Percentiles rank a stretch among this genome's conserved stretches.
Conservation (phyloP, 2,329 filamentous ascomycete species). For the Gyromitra esculenta region DNA sequence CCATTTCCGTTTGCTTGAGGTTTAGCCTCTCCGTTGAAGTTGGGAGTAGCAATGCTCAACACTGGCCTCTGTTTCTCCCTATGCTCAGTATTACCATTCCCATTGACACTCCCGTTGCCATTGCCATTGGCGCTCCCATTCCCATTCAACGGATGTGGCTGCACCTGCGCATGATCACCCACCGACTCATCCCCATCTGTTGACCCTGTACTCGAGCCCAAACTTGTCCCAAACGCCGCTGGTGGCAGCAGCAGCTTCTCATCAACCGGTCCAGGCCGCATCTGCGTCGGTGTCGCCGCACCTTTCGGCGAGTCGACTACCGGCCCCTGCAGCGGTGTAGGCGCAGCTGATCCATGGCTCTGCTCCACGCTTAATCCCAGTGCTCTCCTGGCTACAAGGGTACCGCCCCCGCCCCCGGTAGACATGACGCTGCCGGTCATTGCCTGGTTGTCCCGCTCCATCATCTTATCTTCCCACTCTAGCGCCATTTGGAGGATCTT, state of each 20-base stretch:
- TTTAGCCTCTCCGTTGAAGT: not conserved
- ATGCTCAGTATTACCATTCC: not conserved
- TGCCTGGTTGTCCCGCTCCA: slow-evolving; percentile 43
- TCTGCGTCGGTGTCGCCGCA: slow-evolving; percentile 47
- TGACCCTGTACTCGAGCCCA: slow-evolving; percentile 55
- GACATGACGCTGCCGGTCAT: slow-evolving; percentile 40
- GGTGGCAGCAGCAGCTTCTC: slow-evolving; percentile 55
- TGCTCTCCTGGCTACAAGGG: slow-evolving; percentile 46
- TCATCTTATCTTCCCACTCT: slow-evolving; percentile 53
- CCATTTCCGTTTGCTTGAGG: slow-evolving; percentile 11
- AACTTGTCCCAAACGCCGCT: slow-evolving; percentile 55
- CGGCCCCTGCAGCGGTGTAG: slow-evolving; percentile 53
- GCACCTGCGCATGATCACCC: slow-evolving; percentile 15
- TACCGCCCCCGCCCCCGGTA: slow-evolving; percentile 19
- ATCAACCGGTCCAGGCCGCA: slow-evolving; percentile 42
- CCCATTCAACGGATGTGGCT: slow-evolving; percentile 36
- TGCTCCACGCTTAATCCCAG: slow-evolving; percentile 30
- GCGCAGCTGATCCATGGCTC: slow-evolving; percentile 46
- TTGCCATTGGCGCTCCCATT: slow-evolving; percentile 41
- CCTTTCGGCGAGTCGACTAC: slow-evolving; percentile 46
- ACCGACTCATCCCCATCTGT: slow-evolving; percentile 56
- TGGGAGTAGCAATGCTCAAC: slow-evolving; percentile 5
- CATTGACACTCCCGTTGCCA: slow-evolving; percentile 25
- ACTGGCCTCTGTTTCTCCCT: slow-evolving; percentile 21
- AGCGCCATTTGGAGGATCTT: slow-evolving; percentile 55